phyloP scores from a whole-genome alignment of 768 basidiomycete genomes.

The Lactarius deliciosus region DNA sequence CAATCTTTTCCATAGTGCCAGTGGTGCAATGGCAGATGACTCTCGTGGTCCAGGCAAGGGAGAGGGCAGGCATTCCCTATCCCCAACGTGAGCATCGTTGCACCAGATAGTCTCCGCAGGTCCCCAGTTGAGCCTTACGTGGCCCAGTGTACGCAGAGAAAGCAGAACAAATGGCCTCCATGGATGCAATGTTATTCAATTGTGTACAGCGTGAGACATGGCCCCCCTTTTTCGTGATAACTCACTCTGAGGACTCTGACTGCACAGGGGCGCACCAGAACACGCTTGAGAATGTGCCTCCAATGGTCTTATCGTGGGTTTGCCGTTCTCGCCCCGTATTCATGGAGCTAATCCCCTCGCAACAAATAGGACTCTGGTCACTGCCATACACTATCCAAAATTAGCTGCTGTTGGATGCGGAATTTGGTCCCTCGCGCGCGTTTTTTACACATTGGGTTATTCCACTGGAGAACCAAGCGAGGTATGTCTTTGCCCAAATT shows the following conservation, averaged over 20 bases:
- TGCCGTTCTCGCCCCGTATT: background rate
- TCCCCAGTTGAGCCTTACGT: background rate
- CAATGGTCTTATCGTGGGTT: constrained; percentile 31
- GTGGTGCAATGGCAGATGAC: constrained; percentile 51
- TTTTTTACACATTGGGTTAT: constrained; percentile 51
- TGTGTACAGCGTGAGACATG: constrained; percentile 61
- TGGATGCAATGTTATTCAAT: constrained; percentile 60
- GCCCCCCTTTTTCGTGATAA: background rate
- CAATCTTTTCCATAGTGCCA: constrained; percentile 52
- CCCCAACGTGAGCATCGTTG: constrained; percentile 54
- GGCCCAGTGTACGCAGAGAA: constrained; percentile 69
- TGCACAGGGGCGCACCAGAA: constrained; percentile 66
- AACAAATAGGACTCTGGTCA: constrained; percentile 40
- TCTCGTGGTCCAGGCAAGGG: constrained; percentile 46
- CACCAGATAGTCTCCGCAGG: background rate
- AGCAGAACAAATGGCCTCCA: constrained; percentile 50
- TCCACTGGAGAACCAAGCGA: constrained; percentile 43
- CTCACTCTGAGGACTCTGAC: background rate
- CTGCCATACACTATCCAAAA: constrained; percentile 43
- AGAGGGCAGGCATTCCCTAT: constrained; percentile 55
- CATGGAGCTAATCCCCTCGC: background rate
- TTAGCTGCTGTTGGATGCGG: constrained; percentile 44
- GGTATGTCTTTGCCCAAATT: constrained; percentile 33
- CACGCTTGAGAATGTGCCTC: constrained; percentile 43
- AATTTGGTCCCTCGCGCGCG: constrained; percentile 41